Conservation (phyloP, 2,329 filamentous ascomycete species). For the Pestalotiopsis sp. region DNA sequence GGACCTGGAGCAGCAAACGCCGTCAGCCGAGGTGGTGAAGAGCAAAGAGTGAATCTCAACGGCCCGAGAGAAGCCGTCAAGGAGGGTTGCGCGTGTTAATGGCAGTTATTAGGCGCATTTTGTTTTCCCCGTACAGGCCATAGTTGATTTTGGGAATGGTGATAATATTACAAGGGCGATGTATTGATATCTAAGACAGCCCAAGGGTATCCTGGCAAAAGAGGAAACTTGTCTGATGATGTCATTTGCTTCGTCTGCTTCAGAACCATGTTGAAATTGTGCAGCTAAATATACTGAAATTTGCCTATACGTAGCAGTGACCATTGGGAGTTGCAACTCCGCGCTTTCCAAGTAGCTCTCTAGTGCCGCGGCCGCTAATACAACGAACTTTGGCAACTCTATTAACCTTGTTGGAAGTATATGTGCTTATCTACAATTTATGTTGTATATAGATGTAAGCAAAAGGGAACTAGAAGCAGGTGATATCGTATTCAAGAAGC, state of each 20-base stretch:
- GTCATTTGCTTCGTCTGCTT: neutral
- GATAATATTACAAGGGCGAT: neutral
- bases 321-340: neutral
- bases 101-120: neutral
- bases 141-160: neutral
- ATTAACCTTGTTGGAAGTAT: too few relatives aligned
- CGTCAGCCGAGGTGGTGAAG: conserved; percentile 60
- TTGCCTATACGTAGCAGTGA: neutral
- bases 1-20: conserved; percentile 64
- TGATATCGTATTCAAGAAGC: neutral
- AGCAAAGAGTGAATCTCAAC: conserved; percentile 80
- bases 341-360: neutral
- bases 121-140: neutral
- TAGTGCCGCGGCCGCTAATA: neutral
- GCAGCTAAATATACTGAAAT: neutral
- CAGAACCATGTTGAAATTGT: neutral
- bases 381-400: neutral
- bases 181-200: neutral
- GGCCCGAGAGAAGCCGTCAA: conserved; percentile 76
- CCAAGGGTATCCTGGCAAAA: neutral
- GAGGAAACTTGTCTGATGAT: neutral
- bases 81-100: conserved; percentile 86
- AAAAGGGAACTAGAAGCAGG: too few relatives aligned
- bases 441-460: too few relatives aligned
- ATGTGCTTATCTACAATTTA: too few relatives aligned